These are phyloP conservation scores for Hanseniaspora lindneri DNA, from an alignment of 805 yeast genomes.

Conservation along the genomic window DNA sequence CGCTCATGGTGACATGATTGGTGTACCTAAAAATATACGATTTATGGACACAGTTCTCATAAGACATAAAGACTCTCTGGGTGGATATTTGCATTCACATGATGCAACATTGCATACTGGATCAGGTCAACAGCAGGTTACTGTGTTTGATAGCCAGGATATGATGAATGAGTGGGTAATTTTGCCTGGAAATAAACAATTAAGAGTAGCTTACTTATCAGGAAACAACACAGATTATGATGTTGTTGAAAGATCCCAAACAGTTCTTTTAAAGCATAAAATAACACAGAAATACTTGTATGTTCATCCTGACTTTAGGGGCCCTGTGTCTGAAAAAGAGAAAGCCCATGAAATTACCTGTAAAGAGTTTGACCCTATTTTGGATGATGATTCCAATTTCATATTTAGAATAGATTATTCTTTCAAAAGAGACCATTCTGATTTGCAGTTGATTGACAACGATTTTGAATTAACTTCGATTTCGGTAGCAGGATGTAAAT, in stretches of 20 bases:
- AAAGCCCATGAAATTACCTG: constrained; percentile 76
- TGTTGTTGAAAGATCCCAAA: constrained; percentile 42
- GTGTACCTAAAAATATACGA: constrained; percentile 51
- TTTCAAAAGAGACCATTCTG: background rate
- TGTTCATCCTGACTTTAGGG: constrained; percentile 55
- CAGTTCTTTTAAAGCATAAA: constrained; percentile 58
- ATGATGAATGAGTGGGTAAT: constrained; percentile 62
- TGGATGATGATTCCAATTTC: constrained; percentile 49
- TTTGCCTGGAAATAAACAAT: constrained; percentile 31
- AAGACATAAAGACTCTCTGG: constrained; percentile 57
- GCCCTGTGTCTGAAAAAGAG: constrained; percentile 85
- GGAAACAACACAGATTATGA: constrained; percentile 20
- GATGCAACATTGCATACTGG: constrained; percentile 50
- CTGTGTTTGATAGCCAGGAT: constrained; percentile 53
- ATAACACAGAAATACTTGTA: constrained; percentile 55
- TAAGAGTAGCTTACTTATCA: constrained; percentile 25
- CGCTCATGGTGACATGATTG: constrained; percentile 31
- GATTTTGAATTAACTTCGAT: constrained; percentile 17
- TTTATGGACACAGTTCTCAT: constrained; percentile 62
- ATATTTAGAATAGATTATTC: constrained; percentile 11
- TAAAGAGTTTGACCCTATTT: constrained; percentile 35
- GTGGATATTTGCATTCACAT: constrained; percentile 76
- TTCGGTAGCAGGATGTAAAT: constrained; percentile 43
- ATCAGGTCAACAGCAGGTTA: constrained; percentile 65
- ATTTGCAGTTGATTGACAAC: constrained; percentile 20